A percentile compares a stretch with the other conserved stretches of the same genome.
Evolutionary conservation across 352 stramenopile genomes (phyloP).

Genomic region (Halophytophthora polymorphica): DNA sequence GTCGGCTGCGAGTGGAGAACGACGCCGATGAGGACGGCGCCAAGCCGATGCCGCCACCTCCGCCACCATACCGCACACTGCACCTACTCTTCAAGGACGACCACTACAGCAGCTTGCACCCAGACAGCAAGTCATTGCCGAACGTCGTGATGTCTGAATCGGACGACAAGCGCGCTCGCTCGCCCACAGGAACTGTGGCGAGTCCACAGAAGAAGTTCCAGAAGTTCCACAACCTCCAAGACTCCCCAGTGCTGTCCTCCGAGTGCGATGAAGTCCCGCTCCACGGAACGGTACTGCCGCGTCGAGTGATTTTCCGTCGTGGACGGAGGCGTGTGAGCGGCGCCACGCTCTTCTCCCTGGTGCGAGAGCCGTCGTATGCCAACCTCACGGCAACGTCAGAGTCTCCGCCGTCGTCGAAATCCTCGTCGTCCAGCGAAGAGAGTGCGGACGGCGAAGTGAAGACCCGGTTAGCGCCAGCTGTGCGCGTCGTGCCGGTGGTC

Average conservation of each 20-base stretch:
- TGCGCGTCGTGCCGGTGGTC: slow-evolving; percentile 21
- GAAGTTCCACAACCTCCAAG: slow-evolving; percentile 5
- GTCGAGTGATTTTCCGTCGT: slow-evolving; percentile 30
- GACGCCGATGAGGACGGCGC: slow-evolving; percentile 11
- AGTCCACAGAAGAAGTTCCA: slow-evolving; percentile 14
- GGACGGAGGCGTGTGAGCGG: slow-evolving; percentile 28
- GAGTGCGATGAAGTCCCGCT: slow-evolving; percentile 13
- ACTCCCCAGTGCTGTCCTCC: slow-evolving; percentile 6
- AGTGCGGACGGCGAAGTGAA: slow-evolving; percentile 7
- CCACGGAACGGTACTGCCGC: slow-evolving; percentile 29
- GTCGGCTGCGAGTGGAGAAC: slow-evolving; percentile 42
- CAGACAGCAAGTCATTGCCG: slow-evolving; percentile 10
- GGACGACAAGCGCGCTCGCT: slow-evolving; percentile 18
- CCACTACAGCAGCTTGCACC: slow-evolving; percentile 54
- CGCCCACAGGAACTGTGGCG: slow-evolving; percentile 2
- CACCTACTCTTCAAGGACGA: slow-evolving; percentile 48
- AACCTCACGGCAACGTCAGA: slow-evolving; percentile 12
- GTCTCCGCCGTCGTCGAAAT: slow-evolving; percentile 15
- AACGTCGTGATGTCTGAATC: background rate
- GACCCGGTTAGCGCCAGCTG: slow-evolving; percentile 7
- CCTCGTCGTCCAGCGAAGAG: background rate
- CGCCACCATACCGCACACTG: slow-evolving; percentile 29
- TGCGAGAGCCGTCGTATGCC: slow-evolving; percentile 20
- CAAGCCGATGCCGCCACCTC: slow-evolving; percentile 8
- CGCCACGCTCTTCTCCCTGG: slow-evolving; percentile 24